Conservation (phyloP, 2,329 filamentous ascomycete genomes). For the Colletotrichum lindemuthianum region DNA sequence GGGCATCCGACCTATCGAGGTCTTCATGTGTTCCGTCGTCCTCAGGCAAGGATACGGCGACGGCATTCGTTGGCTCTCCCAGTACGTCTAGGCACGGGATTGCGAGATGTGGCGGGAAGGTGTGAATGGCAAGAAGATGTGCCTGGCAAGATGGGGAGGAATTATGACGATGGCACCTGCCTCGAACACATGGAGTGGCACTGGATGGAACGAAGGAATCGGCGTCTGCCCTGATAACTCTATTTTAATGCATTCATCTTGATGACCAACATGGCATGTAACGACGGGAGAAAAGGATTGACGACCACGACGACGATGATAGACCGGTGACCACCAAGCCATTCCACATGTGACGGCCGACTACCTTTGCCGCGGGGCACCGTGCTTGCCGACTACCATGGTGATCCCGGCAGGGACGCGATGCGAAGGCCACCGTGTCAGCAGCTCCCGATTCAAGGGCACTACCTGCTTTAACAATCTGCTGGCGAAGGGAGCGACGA, state of each 20-base stretch:
- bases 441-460: constrained; percentile 3
- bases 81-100: constrained; percentile 76
- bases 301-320: too few species aligned
- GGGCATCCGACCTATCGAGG: constrained; percentile 93
- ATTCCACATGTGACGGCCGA: too few species aligned
- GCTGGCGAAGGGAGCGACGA: constrained; percentile 4
- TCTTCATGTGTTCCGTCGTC: constrained; percentile 99
- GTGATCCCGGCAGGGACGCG: constrained; percentile 10
- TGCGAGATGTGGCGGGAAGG: constrained; percentile 14
- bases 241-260: too few species aligned
- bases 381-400: background rate
- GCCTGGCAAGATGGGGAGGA: constrained; percentile 20
- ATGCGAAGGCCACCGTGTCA: constrained; percentile 34
- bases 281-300: too few species aligned
- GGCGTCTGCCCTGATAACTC: too few species aligned
- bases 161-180: constrained; percentile 3
- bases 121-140: constrained; percentile 26
- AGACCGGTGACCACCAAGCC: too few species aligned
- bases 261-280: too few species aligned
- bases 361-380: background rate
- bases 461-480: too few species aligned
- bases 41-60: constrained; percentile 97
- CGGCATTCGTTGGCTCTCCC: constrained; percentile 89
- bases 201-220: too few species aligned
- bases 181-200: too few species aligned